phyloP scores from a whole-genome alignment of 306 rosid species.

The Prunus davidiana region DNA sequence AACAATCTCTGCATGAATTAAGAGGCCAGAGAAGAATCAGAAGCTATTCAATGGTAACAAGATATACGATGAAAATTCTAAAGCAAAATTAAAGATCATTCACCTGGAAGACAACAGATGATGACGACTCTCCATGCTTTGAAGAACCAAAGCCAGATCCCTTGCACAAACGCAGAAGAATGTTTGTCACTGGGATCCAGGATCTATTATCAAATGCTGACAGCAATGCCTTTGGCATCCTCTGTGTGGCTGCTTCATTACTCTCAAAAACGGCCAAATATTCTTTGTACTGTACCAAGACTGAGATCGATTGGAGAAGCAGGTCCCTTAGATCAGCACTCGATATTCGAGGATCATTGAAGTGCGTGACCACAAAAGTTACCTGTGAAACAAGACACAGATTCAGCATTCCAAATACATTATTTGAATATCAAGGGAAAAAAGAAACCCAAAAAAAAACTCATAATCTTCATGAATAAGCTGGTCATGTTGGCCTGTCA shows the following conservation, averaged over 20 bases:
- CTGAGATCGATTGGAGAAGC: conserved; percentile 94
- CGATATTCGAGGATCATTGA: conserved; percentile 92
- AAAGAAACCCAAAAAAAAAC: background rate
- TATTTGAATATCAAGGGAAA: background rate
- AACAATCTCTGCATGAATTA: conserved; percentile 65
- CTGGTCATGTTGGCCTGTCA: background rate
- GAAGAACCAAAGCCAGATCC: conserved; percentile 89
- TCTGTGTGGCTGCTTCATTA: conserved; percentile 77
- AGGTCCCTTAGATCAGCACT: conserved; percentile 94
- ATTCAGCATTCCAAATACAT: conserved; percentile 13
- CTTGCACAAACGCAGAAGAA: conserved; percentile 86
- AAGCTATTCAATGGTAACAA: conserved; percentile 21
- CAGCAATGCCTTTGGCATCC: conserved; percentile 81
- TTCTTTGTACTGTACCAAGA: conserved; percentile 88
- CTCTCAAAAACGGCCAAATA: conserved; percentile 79
- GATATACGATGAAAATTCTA: background rate
- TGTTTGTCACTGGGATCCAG: conserved; percentile 90
- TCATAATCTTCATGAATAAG: background rate
- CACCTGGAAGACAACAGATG: conserved; percentile 75
- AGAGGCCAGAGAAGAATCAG: conserved; percentile 23
- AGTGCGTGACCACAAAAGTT: conserved; percentile 88
- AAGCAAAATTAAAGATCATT: conserved; percentile 2
- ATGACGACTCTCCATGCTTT: conserved; percentile 84
- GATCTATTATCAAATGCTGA: conserved; percentile 94
- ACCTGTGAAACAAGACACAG: conserved; percentile 49